Percentiles rank a stretch among this genome's conserved stretches.
Evolutionary conservation across 2,329 filamentous ascomycete genomes (phyloP).

Genomic region (Phyllosticta citribraziliensis): DNA sequence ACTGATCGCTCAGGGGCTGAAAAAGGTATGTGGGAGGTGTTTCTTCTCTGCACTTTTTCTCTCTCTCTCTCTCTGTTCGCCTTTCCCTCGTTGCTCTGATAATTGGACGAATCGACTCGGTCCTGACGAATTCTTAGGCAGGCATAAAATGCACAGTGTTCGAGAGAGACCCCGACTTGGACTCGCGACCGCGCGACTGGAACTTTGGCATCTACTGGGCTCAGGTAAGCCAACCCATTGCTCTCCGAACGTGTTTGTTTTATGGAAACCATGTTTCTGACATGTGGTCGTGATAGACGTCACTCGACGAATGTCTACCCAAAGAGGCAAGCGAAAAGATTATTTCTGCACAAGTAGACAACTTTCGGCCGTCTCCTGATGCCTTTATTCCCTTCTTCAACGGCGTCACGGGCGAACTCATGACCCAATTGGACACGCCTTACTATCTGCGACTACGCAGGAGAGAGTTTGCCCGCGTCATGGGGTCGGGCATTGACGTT

Average conservation of each 20-base stretch:
- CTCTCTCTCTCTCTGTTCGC: background rate
- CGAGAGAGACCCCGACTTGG: constrained; percentile 43
- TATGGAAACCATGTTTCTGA: background rate
- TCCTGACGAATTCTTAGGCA: constrained; percentile 15
- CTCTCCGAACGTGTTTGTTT: background rate
- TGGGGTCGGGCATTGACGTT: constrained; percentile 22
- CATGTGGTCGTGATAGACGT: background rate
- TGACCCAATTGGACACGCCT: constrained; percentile 18
- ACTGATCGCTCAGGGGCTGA: constrained; percentile 32
- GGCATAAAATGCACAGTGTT: constrained; percentile 41
- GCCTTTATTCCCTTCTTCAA: constrained; percentile 14
- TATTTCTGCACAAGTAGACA: constrained; percentile 44
- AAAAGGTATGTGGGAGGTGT: constrained; percentile 20
- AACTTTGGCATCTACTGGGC: constrained; percentile 55
- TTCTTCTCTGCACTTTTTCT: too few species aligned
- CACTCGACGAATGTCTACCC: constrained; percentile 28
- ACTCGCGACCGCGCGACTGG: constrained; percentile 44
- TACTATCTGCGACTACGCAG: constrained; percentile 25
- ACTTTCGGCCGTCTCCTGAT: constrained; percentile 32
- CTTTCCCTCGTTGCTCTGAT: background rate
- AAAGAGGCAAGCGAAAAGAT: constrained; percentile 40
- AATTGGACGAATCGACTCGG: background rate
- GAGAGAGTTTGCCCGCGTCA: constrained; percentile 24
- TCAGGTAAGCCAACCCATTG: constrained; percentile 20
- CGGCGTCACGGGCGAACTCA: constrained; percentile 25